phyloP scores from a whole-genome alignment of 75 land plant genomes.

The Ceratopteris richardii region DNA sequence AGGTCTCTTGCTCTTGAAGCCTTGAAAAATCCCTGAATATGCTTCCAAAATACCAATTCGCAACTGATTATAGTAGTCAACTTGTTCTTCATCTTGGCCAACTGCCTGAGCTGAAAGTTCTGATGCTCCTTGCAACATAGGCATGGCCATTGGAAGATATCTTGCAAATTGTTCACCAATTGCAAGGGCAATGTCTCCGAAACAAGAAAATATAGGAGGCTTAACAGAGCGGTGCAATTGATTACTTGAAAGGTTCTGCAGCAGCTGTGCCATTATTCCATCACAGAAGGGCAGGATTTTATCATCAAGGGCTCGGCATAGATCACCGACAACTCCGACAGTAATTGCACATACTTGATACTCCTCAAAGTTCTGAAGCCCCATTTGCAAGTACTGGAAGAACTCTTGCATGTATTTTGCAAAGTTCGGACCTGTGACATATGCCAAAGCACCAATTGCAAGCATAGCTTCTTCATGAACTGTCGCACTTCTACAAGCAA shows the following conservation, averaged over 20 bases:
- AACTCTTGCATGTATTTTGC: conserved; percentile 85
- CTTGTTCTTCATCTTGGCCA: conserved; percentile 72
- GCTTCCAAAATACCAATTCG: conserved; percentile 94
- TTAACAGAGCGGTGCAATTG: conserved; percentile 90
- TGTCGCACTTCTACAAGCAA: conserved; percentile 81
- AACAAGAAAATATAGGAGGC: conserved; percentile 90
- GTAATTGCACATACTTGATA: conserved; percentile 92
- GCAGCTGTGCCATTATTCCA: conserved; percentile 94
- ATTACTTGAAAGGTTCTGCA: conserved; percentile 81
- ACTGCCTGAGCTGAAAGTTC: conserved; percentile 63
- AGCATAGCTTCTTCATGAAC: conserved; percentile 98
- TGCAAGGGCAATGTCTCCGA: conserved; percentile 93
- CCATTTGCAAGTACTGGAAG: conserved; percentile 86
- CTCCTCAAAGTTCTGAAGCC: conserved; percentile 91
- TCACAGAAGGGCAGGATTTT: conserved; percentile 81
- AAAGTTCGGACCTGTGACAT: conserved; percentile 71
- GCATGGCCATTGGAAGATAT: conserved; percentile 85
- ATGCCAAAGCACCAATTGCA: conserved; percentile 89
- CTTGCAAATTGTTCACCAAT: conserved; percentile 90
- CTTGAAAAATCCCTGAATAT: conserved; percentile 94
- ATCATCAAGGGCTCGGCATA: conserved; percentile 86
- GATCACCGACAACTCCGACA: conserved; percentile 88
- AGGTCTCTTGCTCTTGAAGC: conserved; percentile 73
- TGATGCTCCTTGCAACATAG: conserved; percentile 92
- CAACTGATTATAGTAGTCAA: conserved; percentile 77